These are phyloP conservation scores for Penicillium sp. DNA, from an alignment of 2,329 filamentous ascomycete genomes.

Conservation along the genomic window DNA sequence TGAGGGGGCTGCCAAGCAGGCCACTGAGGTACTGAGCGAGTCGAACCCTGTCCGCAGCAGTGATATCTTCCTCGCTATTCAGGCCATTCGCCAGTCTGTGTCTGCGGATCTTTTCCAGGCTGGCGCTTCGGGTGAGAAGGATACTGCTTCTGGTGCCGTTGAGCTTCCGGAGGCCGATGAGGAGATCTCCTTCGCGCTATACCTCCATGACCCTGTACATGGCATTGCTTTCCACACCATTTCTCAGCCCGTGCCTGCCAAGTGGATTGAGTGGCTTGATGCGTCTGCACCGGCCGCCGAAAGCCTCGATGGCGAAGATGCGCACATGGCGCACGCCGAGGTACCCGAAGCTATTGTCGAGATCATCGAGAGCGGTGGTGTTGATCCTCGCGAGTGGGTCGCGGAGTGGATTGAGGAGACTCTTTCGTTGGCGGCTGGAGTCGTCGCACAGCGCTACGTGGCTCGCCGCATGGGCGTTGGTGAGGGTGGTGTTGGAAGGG, in stretches of 20 bases:
- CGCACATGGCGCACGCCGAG: constrained; percentile 28
- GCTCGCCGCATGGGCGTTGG: constrained; percentile 94
- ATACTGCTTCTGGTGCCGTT: constrained; percentile 31
- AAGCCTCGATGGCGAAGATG: constrained; percentile 40
- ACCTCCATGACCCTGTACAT: constrained; percentile 83
- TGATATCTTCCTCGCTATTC: constrained; percentile 93
- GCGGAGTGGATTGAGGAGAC: constrained; percentile 95
- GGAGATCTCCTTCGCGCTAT: constrained; percentile 73
- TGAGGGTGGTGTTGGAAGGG: constrained; percentile 66
- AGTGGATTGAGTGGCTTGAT: constrained; percentile 92
- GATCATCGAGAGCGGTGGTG: constrained; percentile 70
- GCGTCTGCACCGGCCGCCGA: constrained; percentile 53
- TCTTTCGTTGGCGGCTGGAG: constrained; percentile 72
- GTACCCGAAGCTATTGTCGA: constrained; percentile 82
- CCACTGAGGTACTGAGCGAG: constrained; percentile 75
- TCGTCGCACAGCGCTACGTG: constrained; percentile 93
- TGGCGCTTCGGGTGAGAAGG: constrained; percentile 47
- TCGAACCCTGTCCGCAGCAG: constrained; percentile 87
- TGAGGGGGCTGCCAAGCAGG: constrained; percentile 74
- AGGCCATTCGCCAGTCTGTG: constrained; percentile 70
- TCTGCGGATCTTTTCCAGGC: constrained; percentile 68
- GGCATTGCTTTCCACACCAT: constrained; percentile 81
- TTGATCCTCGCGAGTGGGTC: constrained; percentile 95
- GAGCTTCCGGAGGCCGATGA: constrained; percentile 49
- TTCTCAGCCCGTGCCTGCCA: constrained; percentile 77